These are phyloP conservation scores for Fusarium concolor DNA, from an alignment of 2,329 filamentous ascomycete genomes.

Conservation along the genomic window DNA sequence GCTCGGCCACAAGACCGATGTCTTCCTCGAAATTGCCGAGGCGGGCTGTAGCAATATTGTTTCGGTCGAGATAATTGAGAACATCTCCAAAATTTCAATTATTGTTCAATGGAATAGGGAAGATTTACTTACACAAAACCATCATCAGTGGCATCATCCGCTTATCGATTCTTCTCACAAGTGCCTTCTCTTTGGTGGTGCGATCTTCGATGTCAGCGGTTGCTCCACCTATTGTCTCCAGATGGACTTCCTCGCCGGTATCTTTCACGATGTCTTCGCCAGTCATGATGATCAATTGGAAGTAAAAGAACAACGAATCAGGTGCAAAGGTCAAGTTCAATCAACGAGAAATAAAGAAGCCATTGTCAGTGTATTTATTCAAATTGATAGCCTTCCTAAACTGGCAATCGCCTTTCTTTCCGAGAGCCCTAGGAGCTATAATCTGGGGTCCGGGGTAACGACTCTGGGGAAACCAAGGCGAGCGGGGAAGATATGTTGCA, in stretches of 20 bases:
- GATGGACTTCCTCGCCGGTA: background rate
- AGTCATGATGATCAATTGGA: background rate
- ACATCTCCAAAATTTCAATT: background rate
- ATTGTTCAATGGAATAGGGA: fast-evolving
- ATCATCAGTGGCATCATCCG: slow-evolving; percentile 29
- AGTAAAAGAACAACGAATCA: no score
- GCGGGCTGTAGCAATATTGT: slow-evolving; percentile 29
- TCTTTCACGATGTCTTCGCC: slow-evolving; percentile 12
- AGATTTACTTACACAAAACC: background rate
- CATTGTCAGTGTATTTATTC: background rate
- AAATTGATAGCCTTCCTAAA: background rate
- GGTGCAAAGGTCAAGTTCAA: no score
- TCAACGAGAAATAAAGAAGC: background rate
- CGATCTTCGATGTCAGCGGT: slow-evolving; percentile 2
- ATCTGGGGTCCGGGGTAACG: slow-evolving; percentile 1
- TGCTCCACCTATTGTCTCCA: slow-evolving; percentile 2
- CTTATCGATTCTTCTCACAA: slow-evolving; percentile 14
- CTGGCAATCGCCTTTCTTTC: background rate
- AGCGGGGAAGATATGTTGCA: slow-evolving; percentile 16
- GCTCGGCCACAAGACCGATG: slow-evolving; percentile 21
- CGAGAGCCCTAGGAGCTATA: background rate
- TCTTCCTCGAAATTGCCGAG: slow-evolving; percentile 22
- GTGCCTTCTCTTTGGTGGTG: background rate
- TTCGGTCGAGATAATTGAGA: slow-evolving; percentile 18
- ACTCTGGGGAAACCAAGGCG: slow-evolving; percentile 5